Conservation (phyloP, 768 basidiomycete species). For the Dentipellis fragilis region DNA sequence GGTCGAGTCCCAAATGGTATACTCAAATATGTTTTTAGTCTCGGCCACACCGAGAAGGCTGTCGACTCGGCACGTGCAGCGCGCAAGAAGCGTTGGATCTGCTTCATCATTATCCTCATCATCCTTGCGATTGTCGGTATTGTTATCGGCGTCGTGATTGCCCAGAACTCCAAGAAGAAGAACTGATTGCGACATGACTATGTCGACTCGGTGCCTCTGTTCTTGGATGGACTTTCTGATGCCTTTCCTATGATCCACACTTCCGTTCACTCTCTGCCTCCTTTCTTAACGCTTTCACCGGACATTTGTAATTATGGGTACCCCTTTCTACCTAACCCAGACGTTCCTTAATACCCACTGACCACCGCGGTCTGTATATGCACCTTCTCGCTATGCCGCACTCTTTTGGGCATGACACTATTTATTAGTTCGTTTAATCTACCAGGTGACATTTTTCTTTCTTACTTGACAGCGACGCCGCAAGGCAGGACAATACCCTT, state of each 20-base stretch:
- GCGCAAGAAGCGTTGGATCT: constrained; percentile 95
- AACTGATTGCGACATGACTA: not conserved
- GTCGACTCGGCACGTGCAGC: constrained; percentile 80
- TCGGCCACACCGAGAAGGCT: constrained; percentile 79
- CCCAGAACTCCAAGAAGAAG: constrained; percentile 32
- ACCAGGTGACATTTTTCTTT: not conserved
- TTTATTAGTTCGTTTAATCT: not conserved
- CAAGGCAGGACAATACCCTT: not conserved
- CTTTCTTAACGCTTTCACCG: not conserved
- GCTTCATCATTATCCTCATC: constrained; percentile 65
- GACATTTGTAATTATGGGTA: not conserved
- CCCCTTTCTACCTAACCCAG: not conserved
- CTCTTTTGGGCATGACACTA: not conserved
- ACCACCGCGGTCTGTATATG: not conserved
- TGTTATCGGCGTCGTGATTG: constrained; percentile 50
- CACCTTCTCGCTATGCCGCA: not conserved
- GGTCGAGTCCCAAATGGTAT: not conserved
- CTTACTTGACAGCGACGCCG: too few relatives aligned
- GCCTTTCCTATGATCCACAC: too few relatives aligned
- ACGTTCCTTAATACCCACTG: not conserved
- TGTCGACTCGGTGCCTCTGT: not conserved
- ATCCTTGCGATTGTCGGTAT: constrained; percentile 59
- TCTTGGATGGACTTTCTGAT: not conserved
- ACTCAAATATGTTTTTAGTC: constrained; percentile 30
- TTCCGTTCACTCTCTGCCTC: not conserved